Evolutionary conservation across 164 flowering plant species (phyloP).

Genomic region (Piper longum): DNA sequence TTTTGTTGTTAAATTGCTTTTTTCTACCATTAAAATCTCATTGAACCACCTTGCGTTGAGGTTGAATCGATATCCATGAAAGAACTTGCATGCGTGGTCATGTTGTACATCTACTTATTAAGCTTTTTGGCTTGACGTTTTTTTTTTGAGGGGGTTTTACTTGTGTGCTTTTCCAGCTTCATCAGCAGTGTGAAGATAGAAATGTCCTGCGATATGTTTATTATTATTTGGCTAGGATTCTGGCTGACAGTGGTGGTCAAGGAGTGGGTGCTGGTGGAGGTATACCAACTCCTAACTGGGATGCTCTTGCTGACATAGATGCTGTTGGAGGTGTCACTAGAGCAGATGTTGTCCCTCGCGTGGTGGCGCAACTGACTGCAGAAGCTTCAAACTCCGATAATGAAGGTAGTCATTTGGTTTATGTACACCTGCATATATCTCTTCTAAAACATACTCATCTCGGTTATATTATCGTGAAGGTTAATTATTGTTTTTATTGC

Average conservation of each 20-base stretch:
- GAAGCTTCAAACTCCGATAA: slow-evolving; percentile 66
- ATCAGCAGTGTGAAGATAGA: slow-evolving; percentile 92
- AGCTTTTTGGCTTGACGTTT: background rate
- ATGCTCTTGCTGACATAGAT: slow-evolving; percentile 97
- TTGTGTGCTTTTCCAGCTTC: slow-evolving; percentile 42
- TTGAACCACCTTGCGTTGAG: background rate
- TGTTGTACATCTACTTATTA: too few species aligned
- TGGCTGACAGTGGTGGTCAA: slow-evolving; percentile 80
- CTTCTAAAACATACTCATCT: background rate
- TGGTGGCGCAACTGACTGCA: slow-evolving; percentile 57
- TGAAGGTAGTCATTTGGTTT: slow-evolving; percentile 39
- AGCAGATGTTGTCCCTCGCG: slow-evolving; percentile 98
- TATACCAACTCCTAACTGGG: slow-evolving; percentile 98
- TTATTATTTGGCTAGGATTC: slow-evolving; percentile 87
- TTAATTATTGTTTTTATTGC: background rate
- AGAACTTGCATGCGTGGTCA: too few species aligned
- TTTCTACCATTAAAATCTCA: background rate
- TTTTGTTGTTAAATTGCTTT: background rate
- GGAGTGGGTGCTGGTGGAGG: slow-evolving; percentile 89
- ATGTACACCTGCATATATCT: background rate
- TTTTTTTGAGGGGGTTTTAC: background rate
- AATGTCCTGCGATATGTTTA: slow-evolving; percentile 83
- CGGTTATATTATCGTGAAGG: background rate
- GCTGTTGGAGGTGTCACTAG: slow-evolving; percentile 96
- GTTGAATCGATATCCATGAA: too few species aligned